Conservation (phyloP, 2,329 filamentous ascomycete genomes). For the Talaromyces sp. region DNA sequence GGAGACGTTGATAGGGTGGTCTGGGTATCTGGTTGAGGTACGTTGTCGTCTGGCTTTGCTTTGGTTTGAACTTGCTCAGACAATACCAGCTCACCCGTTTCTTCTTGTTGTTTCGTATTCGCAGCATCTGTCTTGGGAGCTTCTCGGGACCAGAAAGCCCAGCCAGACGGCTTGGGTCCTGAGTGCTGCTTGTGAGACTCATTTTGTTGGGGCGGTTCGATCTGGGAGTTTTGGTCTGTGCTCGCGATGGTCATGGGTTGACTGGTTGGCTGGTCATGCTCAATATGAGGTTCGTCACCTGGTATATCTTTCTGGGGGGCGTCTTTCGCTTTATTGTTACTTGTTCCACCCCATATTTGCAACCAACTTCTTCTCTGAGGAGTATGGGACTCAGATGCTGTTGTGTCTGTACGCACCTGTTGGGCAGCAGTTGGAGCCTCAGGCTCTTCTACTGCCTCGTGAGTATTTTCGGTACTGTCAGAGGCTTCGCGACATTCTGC, state of each 20-base stretch:
- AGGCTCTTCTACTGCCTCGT: background rate
- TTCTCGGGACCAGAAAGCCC: conserved; percentile 40
- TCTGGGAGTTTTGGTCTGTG: conserved; percentile 16
- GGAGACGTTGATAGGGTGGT: conserved; percentile 4
- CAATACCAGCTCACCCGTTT: conserved; percentile 18
- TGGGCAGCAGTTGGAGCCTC: background rate
- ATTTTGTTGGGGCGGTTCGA: conserved; percentile 16
- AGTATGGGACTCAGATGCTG: conserved; percentile 13
- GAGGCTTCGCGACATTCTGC: conserved; percentile 13
- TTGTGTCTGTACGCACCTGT: background rate
- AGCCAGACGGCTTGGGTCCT: conserved; percentile 30
- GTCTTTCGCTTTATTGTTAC: conserved; percentile 20
- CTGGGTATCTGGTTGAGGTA: conserved; percentile 12
- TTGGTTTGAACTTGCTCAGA: conserved; percentile 16
- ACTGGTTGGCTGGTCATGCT: conserved; percentile 12
- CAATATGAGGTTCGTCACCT: conserved; percentile 12
- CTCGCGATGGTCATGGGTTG: conserved; percentile 15
- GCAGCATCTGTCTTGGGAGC: conserved; percentile 19
- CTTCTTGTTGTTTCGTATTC: conserved; percentile 8
- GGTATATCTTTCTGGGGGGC: conserved; percentile 14
- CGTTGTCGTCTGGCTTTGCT: conserved; percentile 9
- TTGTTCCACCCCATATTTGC: conserved; percentile 38
- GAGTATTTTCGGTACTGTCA: conserved; percentile 9
- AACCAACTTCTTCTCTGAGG: conserved; percentile 40
- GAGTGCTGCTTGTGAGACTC: conserved; percentile 17